Percentiles rank a stretch among this genome's conserved stretches.
Evolutionary conservation across 2,329 filamentous ascomycete species (phyloP).

Genomic region (Orbilia javanica): DNA sequence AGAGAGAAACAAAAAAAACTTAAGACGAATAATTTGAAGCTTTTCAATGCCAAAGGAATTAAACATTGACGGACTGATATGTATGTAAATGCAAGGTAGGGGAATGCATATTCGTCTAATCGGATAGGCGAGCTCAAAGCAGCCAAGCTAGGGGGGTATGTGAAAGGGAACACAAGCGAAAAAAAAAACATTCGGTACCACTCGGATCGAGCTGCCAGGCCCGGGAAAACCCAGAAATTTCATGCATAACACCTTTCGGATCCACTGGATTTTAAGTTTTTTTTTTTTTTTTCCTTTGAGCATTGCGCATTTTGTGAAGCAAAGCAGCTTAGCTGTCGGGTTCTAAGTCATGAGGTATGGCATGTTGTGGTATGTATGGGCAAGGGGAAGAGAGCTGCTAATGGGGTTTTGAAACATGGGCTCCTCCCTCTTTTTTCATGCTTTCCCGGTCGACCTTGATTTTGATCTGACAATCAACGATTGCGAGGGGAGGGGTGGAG

Average conservation of each 20-base stretch:
- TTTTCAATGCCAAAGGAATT: neutral
- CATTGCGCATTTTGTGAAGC: neutral
- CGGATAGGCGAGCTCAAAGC: constrained; percentile 57
- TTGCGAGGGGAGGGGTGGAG: too few species aligned
- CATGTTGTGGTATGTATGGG: neutral
- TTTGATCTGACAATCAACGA: too few species aligned
- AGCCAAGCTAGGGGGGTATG: constrained; percentile 14
- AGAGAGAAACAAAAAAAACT: too few species aligned
- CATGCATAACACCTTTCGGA: too few species aligned
- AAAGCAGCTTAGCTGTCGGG: too few species aligned
- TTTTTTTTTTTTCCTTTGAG: constrained; percentile 4
- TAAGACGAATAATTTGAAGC: too few species aligned
- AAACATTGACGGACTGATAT: too few species aligned
- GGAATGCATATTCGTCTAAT: constrained; percentile 51
- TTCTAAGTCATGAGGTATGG: constrained; percentile 30
- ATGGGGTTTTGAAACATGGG: constrained; percentile 53
- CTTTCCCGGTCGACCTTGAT: neutral
- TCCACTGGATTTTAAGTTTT: constrained; percentile 20
- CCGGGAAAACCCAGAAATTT: constrained; percentile 53
- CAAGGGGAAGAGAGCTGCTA: constrained; percentile 6
- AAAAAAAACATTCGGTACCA: constrained; percentile 41
- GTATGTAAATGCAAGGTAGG: neutral
- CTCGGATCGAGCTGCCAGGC: constrained; percentile 58
- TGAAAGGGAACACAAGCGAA: constrained; percentile 30
- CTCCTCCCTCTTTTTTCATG: constrained; percentile 33